Conservation (phyloP, 805 yeast genomes). For the Kodamaea jinghongensis region DNA sequence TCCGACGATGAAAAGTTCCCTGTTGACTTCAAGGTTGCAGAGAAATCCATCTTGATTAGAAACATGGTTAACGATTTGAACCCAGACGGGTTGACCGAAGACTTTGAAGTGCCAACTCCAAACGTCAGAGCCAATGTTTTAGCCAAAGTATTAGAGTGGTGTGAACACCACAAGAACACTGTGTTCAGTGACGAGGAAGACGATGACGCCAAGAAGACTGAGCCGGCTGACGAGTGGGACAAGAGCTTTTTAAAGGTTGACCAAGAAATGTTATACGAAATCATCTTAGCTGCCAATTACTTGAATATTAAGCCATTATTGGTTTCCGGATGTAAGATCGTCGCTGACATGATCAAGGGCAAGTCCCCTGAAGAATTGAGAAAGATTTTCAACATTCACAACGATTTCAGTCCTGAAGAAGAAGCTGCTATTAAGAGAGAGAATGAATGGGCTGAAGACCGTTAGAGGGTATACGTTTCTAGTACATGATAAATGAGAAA, state of each 20-base stretch:
- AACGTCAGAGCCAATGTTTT: conserved; percentile 85
- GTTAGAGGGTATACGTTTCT: conserved; percentile 33
- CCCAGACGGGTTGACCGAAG: conserved; percentile 61
- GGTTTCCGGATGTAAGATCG: conserved; percentile 77
- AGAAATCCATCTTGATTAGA: conserved; percentile 78
- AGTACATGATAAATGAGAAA: too few relatives aligned
- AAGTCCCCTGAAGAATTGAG: conserved; percentile 79
- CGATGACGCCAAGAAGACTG: conserved; percentile 80
- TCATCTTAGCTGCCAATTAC: conserved; percentile 78
- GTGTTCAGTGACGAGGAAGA: conserved; percentile 74
- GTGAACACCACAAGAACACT: conserved; percentile 87
- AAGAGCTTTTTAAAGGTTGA: conserved; percentile 90
- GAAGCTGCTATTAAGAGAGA: conserved; percentile 86
- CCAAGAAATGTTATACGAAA: conserved; percentile 83
- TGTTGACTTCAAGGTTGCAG: conserved; percentile 80
- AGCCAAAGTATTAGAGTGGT: conserved; percentile 92
- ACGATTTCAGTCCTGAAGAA: conserved; percentile 83
- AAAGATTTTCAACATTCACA: conserved; percentile 74
- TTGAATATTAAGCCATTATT: conserved; percentile 70
- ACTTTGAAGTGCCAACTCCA: conserved; percentile 82
- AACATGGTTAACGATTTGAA: conserved; percentile 77
- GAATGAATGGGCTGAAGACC: conserved; percentile 90
- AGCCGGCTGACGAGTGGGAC: conserved; percentile 95
- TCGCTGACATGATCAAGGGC: conserved; percentile 81
- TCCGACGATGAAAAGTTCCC: conserved; percentile 79